A percentile compares a stretch with the other conserved stretches of the same genome.
These are phyloP conservation scores for Bremia lactucae DNA, from an alignment of 352 stramenopile genomes.

Conservation along the genomic window DNA sequence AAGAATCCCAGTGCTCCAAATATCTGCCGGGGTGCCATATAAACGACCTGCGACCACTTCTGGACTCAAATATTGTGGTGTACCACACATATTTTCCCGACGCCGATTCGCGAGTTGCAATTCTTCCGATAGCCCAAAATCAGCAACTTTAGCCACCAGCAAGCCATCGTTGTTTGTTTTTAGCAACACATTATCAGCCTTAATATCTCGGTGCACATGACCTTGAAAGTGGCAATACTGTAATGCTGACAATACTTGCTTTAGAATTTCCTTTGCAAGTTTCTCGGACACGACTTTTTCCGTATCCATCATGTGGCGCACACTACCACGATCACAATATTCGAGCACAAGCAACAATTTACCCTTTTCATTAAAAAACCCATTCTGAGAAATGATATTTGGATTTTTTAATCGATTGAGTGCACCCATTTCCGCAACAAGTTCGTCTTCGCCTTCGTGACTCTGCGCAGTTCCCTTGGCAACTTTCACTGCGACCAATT, in stretches of 20 bases:
- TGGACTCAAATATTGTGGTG: constrained; percentile 92
- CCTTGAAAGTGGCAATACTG: constrained; percentile 81
- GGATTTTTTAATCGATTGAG: constrained; percentile 64
- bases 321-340: constrained; percentile 68
- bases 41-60: constrained; percentile 88
- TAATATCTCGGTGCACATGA: constrained; percentile 86
- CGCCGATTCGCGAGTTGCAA: constrained; percentile 80
- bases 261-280: constrained; percentile 59
- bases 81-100: constrained; percentile 90
- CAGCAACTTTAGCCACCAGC: constrained; percentile 80
- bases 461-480: constrained; percentile 39
- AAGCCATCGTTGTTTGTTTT: constrained; percentile 63
- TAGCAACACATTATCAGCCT: constrained; percentile 83
- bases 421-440: constrained; percentile 60
- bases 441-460: constrained; percentile 40
- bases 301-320: constrained; percentile 65
- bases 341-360: constrained; percentile 85
- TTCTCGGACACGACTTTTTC: constrained; percentile 52
- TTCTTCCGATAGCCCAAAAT: constrained; percentile 87
- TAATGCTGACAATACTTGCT: constrained; percentile 62
- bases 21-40: constrained; percentile 89
- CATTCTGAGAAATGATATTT: constrained; percentile 74
- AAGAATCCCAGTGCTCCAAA: constrained; percentile 94
- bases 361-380: constrained; percentile 65
- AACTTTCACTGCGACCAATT: constrained; percentile 52